phyloP scores from a whole-genome alignment of 2,329 filamentous ascomycete genomes.

The Pestalotiopsis sp. region DNA sequence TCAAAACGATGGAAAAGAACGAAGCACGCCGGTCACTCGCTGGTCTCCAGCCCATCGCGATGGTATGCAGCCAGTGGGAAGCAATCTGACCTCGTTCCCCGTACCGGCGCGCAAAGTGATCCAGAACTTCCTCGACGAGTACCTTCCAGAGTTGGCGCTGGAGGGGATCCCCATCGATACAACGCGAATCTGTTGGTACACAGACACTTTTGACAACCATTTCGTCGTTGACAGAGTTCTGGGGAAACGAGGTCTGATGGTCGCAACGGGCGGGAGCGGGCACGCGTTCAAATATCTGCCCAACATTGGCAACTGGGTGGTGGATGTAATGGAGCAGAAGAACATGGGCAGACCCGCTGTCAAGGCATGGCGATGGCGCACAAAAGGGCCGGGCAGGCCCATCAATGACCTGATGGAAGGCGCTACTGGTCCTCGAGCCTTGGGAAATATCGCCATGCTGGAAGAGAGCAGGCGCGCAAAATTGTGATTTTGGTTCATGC shows the following conservation, averaged over 20 bases:
- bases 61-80: constrained; percentile 17
- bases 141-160: constrained; percentile 44
- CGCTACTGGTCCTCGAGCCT: constrained; percentile 17
- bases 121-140: constrained; percentile 38
- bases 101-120: constrained; percentile 30
- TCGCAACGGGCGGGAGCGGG: constrained; percentile 64
- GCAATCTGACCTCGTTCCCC: constrained; percentile 28
- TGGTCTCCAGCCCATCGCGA: constrained; percentile 28
- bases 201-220: constrained; percentile 56
- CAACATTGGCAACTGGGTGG: constrained; percentile 57
- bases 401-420: constrained; percentile 26
- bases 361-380: constrained; percentile 26
- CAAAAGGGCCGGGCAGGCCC: neutral
- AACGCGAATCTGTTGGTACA: constrained; percentile 56
- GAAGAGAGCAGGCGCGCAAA: neutral
- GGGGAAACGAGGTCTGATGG: constrained; percentile 46
- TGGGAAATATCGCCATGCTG: constrained; percentile 20
- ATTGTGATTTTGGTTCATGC: neutral
- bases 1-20: constrained; percentile 20
- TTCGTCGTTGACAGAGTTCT: constrained; percentile 50
- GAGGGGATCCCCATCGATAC: constrained; percentile 40
- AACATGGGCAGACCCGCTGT: constrained; percentile 30
- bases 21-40: constrained; percentile 43
- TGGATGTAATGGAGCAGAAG: constrained; percentile 49
- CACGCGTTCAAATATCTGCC: constrained; percentile 67